These are phyloP conservation scores for Neotropicomus parvogracilis DNA, from an alignment of 1,284 basidiomycete genomes.

Conservation along the genomic window DNA sequence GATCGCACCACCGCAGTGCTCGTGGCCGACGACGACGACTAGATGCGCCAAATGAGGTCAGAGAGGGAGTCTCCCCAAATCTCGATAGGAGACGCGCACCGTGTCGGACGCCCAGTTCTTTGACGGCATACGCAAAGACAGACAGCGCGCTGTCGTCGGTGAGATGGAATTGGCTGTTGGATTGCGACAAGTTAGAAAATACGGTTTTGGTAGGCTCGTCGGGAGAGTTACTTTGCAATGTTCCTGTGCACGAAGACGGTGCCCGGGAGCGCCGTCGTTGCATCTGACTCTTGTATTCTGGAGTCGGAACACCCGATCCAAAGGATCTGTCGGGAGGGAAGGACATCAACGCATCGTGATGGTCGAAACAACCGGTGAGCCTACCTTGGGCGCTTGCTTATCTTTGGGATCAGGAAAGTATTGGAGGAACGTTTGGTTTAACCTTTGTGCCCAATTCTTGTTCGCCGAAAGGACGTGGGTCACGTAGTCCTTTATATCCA, in stretches of 20 bases:
- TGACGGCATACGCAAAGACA: slow-evolving; percentile 23
- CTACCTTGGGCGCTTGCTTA: slow-evolving; percentile 23
- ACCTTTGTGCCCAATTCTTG: slow-evolving; percentile 18
- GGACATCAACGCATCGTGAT: neutral
- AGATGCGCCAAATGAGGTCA: neutral
- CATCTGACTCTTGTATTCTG: slow-evolving; percentile 43
- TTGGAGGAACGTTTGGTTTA: slow-evolving; percentile 25
- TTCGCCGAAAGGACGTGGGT: slow-evolving; percentile 14
- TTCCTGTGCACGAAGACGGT: slow-evolving; percentile 51
- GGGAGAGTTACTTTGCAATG: slow-evolving; percentile 41
- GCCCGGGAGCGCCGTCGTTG: slow-evolving; percentile 40
- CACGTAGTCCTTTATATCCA: neutral
- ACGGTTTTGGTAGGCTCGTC: neutral
- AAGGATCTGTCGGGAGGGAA: slow-evolving; percentile 34
- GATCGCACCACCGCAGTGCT: slow-evolving; percentile 25
- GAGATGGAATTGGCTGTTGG: slow-evolving; percentile 25
- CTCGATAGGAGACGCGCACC: slow-evolving; percentile 7
- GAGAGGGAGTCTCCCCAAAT: neutral
- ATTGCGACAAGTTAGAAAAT: neutral
- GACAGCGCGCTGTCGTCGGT: slow-evolving; percentile 24
- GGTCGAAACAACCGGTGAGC: neutral
- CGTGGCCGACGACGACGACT: slow-evolving; percentile 29
- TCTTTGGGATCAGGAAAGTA: slow-evolving; percentile 20
- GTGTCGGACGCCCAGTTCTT: slow-evolving; percentile 17
- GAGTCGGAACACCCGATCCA: slow-evolving; percentile 59